These are phyloP conservation scores for Mitragyna speciosa DNA, from an alignment of 257 asterid species.

Conservation along the genomic window DNA sequence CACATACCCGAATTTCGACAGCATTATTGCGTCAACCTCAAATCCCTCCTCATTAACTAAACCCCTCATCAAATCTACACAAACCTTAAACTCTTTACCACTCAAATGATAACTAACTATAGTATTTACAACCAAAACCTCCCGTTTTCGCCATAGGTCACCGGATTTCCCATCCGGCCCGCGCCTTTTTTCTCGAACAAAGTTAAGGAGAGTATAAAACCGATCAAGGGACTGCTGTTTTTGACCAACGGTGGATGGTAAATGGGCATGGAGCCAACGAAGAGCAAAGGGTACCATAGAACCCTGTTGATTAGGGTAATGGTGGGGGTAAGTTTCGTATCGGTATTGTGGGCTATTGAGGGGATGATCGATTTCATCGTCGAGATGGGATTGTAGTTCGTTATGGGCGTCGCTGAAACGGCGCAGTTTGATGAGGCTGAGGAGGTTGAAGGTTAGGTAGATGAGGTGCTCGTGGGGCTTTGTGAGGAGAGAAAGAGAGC, in stretches of 20 bases:
- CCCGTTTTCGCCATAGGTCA: constrained; percentile 66
- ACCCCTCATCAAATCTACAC: constrained; percentile 56
- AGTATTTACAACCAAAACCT: constrained; percentile 60
- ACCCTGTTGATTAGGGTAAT: constrained; percentile 65
- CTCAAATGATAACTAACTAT: constrained; percentile 80
- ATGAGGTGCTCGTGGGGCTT: constrained; percentile 86
- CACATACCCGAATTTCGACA: constrained; percentile 79
- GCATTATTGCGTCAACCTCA: constrained; percentile 43
- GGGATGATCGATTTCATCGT: constrained; percentile 23
- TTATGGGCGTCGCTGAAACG: constrained; percentile 78
- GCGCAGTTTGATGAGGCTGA: constrained; percentile 79
- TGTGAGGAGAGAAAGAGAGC: constrained; percentile 71
- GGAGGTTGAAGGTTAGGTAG: constrained; percentile 83
- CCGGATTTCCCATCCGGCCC: constrained; percentile 1
- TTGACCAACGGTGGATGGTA: constrained; percentile 72
- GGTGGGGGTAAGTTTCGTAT: constrained; percentile 66
- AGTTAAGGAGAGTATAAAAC: constrained; percentile 62
- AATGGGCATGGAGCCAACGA: constrained; percentile 81
- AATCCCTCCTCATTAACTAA: constrained; percentile 39
- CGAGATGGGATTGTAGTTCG: constrained; percentile 61
- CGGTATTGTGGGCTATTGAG: constrained; percentile 55
- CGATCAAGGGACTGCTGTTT: constrained; percentile 78
- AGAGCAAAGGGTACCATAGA: constrained; percentile 92
- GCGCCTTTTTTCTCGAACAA: constrained; percentile 45
- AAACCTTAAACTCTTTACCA: constrained; percentile 72